These are phyloP conservation scores for Silene uniflora DNA, from an alignment of 148 eudicot genomes.

Conservation along the genomic window DNA sequence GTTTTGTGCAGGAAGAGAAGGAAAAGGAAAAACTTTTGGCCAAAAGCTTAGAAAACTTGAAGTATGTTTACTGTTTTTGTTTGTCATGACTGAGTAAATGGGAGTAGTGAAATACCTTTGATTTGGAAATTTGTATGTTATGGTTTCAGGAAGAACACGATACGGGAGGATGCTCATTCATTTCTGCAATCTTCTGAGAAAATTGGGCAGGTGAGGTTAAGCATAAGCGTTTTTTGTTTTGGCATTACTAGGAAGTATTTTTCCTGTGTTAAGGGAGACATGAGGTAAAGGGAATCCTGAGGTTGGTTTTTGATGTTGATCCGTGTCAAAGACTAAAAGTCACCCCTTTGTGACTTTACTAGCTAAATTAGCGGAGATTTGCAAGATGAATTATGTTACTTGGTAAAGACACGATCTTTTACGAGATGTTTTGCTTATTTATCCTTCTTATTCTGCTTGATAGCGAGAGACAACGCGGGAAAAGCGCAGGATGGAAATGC, in stretches of 20 bases:
- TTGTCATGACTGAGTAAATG: not conserved
- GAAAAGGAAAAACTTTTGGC: constrained; percentile 48
- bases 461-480: constrained; percentile 70
- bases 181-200: constrained; percentile 64
- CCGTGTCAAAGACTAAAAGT: too few relatives aligned
- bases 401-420: not conserved
- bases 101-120: too few relatives aligned
- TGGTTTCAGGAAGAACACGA: constrained; percentile 59
- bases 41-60: constrained; percentile 60
- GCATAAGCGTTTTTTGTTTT: not conserved
- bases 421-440: constrained; percentile 6
- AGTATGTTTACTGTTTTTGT: constrained; percentile 40
- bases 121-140: too few relatives aligned
- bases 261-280: too few relatives aligned
- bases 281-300: too few relatives aligned
- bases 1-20: constrained; percentile 63
- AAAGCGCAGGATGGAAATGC: constrained; percentile 66
- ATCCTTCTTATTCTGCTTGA: not conserved
- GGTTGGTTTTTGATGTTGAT: too few relatives aligned
- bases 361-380: not conserved
- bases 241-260: not conserved
- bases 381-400: constrained; percentile 1
- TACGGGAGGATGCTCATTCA: constrained; percentile 58
- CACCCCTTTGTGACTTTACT: too few relatives aligned
- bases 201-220: constrained; percentile 71